These are phyloP conservation scores for Termitomyces sp. DNA, from an alignment of 768 basidiomycete genomes.

Conservation along the genomic window DNA sequence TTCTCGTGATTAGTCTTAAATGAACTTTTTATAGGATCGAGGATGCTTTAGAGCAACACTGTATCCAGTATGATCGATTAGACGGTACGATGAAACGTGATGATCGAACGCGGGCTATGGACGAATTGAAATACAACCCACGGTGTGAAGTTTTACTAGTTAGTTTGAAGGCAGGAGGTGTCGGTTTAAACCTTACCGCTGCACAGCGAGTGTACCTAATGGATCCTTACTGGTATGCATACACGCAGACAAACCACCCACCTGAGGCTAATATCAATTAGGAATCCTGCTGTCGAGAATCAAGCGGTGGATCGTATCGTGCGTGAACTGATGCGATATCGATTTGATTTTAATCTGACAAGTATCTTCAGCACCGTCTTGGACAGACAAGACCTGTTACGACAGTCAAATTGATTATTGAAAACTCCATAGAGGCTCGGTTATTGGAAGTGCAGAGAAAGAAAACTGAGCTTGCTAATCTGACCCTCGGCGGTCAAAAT, in stretches of 20 bases:
- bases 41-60: conserved; percentile 76
- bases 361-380: conserved; percentile 70
- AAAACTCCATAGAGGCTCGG: conserved; percentile 89
- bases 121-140: conserved; percentile 85
- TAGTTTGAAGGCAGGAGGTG: conserved; percentile 94
- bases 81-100: conserved; percentile 99
- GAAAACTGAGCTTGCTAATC: conserved; percentile 91
- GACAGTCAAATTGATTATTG: conserved; percentile 90
- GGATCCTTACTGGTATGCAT: conserved; percentile 87
- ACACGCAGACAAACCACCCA: not conserved
- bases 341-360: not conserved
- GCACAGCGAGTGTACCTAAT: conserved; percentile 93
- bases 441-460: conserved; percentile 91
- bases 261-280: conserved; percentile 20
- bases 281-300: conserved; percentile 97
- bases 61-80: conserved; percentile 85
- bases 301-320: conserved; percentile 98
- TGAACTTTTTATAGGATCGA: conserved; percentile 54
- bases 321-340: conserved; percentile 24
- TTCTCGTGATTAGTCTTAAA: not conserved
- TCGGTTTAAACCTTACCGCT: conserved; percentile 92
- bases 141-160: conserved; percentile 91
- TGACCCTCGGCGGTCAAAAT: conserved; percentile 80
- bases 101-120: conserved; percentile 88
- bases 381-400: conserved; percentile 92